Evolutionary conservation across 2,329 filamentous ascomycete genomes (phyloP).

Genomic region (Aspergillus cejpii): DNA sequence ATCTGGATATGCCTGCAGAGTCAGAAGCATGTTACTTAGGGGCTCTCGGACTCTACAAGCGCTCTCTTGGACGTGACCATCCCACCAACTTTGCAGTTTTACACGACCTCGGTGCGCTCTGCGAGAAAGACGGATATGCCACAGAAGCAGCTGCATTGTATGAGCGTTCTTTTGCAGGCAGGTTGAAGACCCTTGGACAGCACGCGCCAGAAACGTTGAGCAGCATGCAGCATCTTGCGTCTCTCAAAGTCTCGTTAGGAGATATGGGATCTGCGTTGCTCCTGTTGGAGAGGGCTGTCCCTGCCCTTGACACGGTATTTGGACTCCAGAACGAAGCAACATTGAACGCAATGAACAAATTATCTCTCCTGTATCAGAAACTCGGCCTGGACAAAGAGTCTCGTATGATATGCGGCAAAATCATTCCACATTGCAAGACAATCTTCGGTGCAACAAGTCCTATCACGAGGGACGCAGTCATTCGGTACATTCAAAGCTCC

Average conservation of each 20-base stretch:
- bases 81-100: conserved; percentile 24
- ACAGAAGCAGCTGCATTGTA: conserved; percentile 27
- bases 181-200: conserved; percentile 24
- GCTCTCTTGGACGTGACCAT: conserved; percentile 24
- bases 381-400: conserved; percentile 25
- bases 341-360: conserved; percentile 26
- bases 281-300: conserved; percentile 25
- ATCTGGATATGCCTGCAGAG: conserved; percentile 21
- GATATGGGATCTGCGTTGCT: conserved; percentile 25
- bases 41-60: conserved; percentile 24
- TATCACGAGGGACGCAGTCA: conserved; percentile 21
- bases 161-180: conserved; percentile 27
- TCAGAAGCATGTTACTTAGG: conserved; percentile 26
- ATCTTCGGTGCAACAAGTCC: conserved; percentile 21
- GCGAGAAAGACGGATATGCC: conserved; percentile 27
- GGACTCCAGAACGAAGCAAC: conserved; percentile 26
- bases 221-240: conserved; percentile 28
- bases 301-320: conserved; percentile 26
- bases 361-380: conserved; percentile 27
- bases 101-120: conserved; percentile 25
- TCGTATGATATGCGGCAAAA: conserved; percentile 18
- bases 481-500: conserved; percentile 23
- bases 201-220: conserved; percentile 28
- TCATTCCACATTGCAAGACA: conserved; percentile 23
- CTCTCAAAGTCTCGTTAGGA: conserved; percentile 22